phyloP scores from a whole-genome alignment of 495 filamentous ascomycete genomes.

The Hypoxylon intermedium region DNA sequence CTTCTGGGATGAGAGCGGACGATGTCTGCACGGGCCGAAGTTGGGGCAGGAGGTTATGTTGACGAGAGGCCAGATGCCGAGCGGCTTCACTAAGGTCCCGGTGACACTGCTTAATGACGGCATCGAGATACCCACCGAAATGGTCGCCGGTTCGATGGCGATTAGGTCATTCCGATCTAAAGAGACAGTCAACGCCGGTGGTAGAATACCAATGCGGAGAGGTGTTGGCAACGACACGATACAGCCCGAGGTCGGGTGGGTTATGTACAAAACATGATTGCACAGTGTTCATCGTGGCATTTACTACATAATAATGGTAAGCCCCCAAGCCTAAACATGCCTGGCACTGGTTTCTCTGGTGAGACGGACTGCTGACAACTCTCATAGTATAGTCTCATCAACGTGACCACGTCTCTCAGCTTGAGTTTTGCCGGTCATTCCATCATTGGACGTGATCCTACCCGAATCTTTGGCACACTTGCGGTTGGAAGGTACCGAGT shows the following conservation, averaged over 20 bases:
- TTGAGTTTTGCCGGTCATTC: neutral
- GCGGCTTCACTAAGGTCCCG: slow-evolving; percentile 48
- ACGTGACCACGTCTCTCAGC: neutral
- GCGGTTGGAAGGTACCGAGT: neutral
- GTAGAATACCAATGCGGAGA: slow-evolving; percentile 14
- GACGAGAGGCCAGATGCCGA: slow-evolving; percentile 45
- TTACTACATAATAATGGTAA: slow-evolving; percentile 29
- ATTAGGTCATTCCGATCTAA: slow-evolving; percentile 35
- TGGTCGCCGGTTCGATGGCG: slow-evolving; percentile 50
- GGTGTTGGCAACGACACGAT: slow-evolving; percentile 44
- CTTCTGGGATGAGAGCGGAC: slow-evolving; percentile 51
- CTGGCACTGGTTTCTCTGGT: neutral
- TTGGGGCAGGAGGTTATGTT: slow-evolving; percentile 28
- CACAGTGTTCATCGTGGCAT: slow-evolving; percentile 8
- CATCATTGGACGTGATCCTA: too few relatives aligned
- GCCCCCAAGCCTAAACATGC: slow-evolving; percentile 1
- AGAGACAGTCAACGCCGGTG: slow-evolving; percentile 12
- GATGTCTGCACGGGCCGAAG: slow-evolving; percentile 41
- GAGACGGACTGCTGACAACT: slow-evolving; percentile 7
- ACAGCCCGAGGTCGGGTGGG: slow-evolving; percentile 51
- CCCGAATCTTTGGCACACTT: neutral
- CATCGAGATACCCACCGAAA: slow-evolving; percentile 43
- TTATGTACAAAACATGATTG: slow-evolving; percentile 47
- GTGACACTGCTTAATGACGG: slow-evolving; percentile 45
- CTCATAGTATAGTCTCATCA: slow-evolving; percentile 5